Percentiles rank a stretch among this genome's conserved stretches.
These are phyloP conservation scores for Helenozyma baotianmanensis DNA, from an alignment of 805 yeast genomes.

Conservation along the genomic window DNA sequence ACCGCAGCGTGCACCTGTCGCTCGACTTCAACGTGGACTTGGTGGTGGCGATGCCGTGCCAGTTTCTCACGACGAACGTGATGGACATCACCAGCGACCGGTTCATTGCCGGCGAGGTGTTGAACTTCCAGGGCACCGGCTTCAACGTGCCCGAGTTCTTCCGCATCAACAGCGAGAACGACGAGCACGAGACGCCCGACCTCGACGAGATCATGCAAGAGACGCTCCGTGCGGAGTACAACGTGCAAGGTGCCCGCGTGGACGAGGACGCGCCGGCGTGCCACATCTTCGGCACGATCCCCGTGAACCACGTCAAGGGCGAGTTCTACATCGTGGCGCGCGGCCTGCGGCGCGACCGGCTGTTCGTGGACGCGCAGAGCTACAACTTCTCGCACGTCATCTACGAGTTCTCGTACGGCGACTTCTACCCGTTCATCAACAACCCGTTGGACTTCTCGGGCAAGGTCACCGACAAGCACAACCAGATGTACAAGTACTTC, in stretches of 20 bases:
- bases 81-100: conserved; percentile 75
- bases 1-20: conserved; percentile 49
- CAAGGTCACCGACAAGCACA: conserved; percentile 45
- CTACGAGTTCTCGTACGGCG: conserved; percentile 86
- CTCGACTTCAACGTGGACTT: conserved; percentile 75
- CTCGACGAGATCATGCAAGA: conserved; percentile 63
- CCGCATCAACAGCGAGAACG: conserved; percentile 41
- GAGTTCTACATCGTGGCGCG: conserved; percentile 79
- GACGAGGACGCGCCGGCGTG: conserved; percentile 72
- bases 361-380: conserved; percentile 43
- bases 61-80: conserved; percentile 66
- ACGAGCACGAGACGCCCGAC: conserved; percentile 52
- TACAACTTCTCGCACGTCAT: conserved; percentile 82
- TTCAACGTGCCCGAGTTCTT: conserved; percentile 53
- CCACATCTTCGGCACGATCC: conserved; percentile 75
- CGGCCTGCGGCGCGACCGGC: conserved; percentile 59
- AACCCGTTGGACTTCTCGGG: conserved; percentile 86
- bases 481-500: conserved; percentile 58
- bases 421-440: conserved; percentile 75
- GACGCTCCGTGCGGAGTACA: conserved; percentile 62
- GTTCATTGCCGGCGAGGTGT: conserved; percentile 69
- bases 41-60: conserved; percentile 81
- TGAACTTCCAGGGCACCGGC: conserved; percentile 63
- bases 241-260: conserved; percentile 35
- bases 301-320: conserved; percentile 83